Conservation (phyloP, 192 early-diverging fungal genomes). For the Linderina pennispora region DNA sequence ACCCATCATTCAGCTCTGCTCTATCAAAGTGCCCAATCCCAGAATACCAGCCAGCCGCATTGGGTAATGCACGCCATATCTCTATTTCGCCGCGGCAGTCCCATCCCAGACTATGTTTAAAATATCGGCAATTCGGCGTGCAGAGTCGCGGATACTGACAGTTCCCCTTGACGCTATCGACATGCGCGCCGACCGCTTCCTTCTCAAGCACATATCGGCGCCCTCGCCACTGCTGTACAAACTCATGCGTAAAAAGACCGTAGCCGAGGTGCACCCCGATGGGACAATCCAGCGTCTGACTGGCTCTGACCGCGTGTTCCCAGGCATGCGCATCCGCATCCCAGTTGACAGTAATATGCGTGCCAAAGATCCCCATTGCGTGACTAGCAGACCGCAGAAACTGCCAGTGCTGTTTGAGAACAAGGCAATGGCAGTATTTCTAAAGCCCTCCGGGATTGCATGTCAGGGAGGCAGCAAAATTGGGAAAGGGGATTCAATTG, state of each 20-base stretch:
- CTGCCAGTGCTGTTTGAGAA: slow-evolving; percentile 17
- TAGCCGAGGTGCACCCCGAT: neutral
- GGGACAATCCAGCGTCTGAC: slow-evolving; percentile 1
- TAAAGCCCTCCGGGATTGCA: slow-evolving; percentile 17
- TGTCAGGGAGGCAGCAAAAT: slow-evolving; percentile 26
- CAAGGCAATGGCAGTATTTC: slow-evolving; percentile 8
- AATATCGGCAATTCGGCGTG: too few relatives aligned
- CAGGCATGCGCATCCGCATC: slow-evolving; percentile 20
- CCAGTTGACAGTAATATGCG: neutral
- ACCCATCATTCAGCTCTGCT: too few relatives aligned
- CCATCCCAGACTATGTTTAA: too few relatives aligned
- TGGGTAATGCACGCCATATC: too few relatives aligned
- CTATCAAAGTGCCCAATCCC: too few relatives aligned
- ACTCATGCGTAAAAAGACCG: slow-evolving; percentile 21
- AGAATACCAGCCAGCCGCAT: too few relatives aligned
- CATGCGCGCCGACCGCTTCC: slow-evolving; percentile 15
- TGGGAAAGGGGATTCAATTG: slow-evolving; percentile 9
- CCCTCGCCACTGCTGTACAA: slow-evolving; percentile 15
- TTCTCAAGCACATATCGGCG: slow-evolving; percentile 1
- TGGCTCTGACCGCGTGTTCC: slow-evolving; percentile 15
- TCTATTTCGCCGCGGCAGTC: too few relatives aligned
- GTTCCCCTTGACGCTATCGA: slow-evolving; percentile 11
- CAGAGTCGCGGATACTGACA: slow-evolving; percentile 7
- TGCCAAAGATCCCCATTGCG: neutral
- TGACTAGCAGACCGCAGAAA: neutral